A percentile compares a stretch with the other conserved stretches of the same genome.
These are phyloP conservation scores for Talaromyces wortmannii DNA, from an alignment of 495 filamentous ascomycete species.

Conservation along the genomic window DNA sequence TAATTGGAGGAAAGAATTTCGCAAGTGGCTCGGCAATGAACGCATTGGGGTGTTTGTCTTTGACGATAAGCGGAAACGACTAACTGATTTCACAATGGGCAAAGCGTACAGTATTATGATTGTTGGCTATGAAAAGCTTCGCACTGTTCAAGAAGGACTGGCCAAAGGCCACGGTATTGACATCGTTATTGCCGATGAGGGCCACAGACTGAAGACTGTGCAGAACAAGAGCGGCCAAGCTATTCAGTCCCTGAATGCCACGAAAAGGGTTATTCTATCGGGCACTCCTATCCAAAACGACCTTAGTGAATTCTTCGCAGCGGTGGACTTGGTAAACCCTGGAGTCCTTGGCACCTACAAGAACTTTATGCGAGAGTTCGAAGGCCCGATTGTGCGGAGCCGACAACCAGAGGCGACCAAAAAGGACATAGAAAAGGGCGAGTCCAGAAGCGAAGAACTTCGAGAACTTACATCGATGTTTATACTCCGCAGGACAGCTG, in stretches of 20 bases:
- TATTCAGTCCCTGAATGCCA: slow-evolving; percentile 64
- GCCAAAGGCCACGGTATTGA: slow-evolving; percentile 59
- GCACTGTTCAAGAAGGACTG: slow-evolving; percentile 61
- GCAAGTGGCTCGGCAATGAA: slow-evolving; percentile 76
- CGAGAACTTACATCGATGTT: slow-evolving; percentile 61
- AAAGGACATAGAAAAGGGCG: slow-evolving; percentile 69
- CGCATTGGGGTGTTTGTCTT: slow-evolving; percentile 70
- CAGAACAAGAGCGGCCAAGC: slow-evolving; percentile 75
- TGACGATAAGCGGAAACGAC: slow-evolving; percentile 56
- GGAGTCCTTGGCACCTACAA: slow-evolving; percentile 62
- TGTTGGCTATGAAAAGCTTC: slow-evolving; percentile 74
- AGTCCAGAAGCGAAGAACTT: slow-evolving; percentile 61
- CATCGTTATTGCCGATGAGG: slow-evolving; percentile 78
- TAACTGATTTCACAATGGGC: slow-evolving; percentile 74
- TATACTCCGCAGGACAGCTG: slow-evolving; percentile 71
- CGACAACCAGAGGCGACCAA: slow-evolving; percentile 61
- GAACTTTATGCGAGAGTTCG: slow-evolving; percentile 67
- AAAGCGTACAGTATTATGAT: slow-evolving; percentile 73
- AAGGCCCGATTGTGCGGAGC: slow-evolving; percentile 64
- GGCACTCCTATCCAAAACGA: slow-evolving; percentile 81
- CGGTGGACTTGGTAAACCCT: slow-evolving; percentile 77
- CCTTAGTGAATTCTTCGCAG: slow-evolving; percentile 69
- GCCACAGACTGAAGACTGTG: slow-evolving; percentile 73
- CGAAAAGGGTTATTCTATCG: slow-evolving; percentile 61
- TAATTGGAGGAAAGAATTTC: slow-evolving; percentile 76